phyloP scores from a whole-genome alignment of 257 asterid genomes.

The Ilex asprella region DNA sequence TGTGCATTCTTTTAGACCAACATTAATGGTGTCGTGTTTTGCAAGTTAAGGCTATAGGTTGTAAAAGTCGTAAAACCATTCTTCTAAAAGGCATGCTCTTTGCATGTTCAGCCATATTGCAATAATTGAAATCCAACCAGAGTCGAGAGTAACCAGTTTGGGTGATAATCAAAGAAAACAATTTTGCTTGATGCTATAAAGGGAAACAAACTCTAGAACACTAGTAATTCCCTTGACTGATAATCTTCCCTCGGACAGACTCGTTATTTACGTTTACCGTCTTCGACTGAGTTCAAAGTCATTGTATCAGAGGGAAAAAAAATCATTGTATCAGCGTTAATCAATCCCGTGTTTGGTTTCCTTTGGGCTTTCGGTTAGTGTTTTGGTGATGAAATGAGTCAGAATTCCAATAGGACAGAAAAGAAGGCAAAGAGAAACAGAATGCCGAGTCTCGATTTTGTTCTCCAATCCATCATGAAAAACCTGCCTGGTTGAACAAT shows the following conservation, averaged over 20 bases:
- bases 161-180: too few relatives aligned
- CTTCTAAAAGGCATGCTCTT: too few relatives aligned
- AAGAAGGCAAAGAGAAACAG: conserved; percentile 76
- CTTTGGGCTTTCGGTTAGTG: conserved; percentile 25
- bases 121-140: too few relatives aligned
- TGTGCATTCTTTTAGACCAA: too few relatives aligned
- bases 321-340: neutral
- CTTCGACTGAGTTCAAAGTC: neutral
- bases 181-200: too few relatives aligned
- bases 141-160: too few relatives aligned
- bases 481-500: conserved; percentile 51
- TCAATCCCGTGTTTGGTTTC: conserved; percentile 2
- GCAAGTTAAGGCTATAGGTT: too few relatives aligned
- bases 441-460: conserved; percentile 73
- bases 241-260: neutral
- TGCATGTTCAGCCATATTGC: too few relatives aligned
- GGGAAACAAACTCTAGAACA: too few relatives aligned
- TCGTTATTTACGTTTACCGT: neutral
- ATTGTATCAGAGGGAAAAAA: too few relatives aligned
- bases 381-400: conserved; percentile 68
- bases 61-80: too few relatives aligned
- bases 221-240: neutral
- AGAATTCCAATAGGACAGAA: conserved; percentile 81
- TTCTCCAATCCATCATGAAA: conserved; percentile 73
- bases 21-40: too few relatives aligned